Conservation (phyloP, 2,329 filamentous ascomycete genomes). For the Claviceps lovelessii region DNA sequence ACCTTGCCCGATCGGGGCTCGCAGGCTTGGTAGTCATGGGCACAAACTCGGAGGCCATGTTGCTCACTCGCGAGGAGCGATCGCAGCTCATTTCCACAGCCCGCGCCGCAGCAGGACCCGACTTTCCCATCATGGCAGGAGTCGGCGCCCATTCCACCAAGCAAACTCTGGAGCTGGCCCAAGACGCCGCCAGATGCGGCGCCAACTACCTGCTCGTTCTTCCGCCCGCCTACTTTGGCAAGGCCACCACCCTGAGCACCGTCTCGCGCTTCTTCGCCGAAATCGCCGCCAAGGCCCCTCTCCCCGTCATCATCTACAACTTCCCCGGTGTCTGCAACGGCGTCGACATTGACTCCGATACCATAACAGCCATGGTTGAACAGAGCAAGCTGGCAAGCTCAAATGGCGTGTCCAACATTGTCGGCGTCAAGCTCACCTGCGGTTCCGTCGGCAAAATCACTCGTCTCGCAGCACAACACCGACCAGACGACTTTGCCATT, state of each 20-base stretch:
- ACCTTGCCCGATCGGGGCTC: constrained; percentile 35
- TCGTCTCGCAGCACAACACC: constrained; percentile 37
- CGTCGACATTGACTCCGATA: constrained; percentile 53
- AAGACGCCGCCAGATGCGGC: constrained; percentile 31
- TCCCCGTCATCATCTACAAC: constrained; percentile 60
- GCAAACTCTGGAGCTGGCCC: constrained; percentile 45
- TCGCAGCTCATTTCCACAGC: constrained; percentile 41
- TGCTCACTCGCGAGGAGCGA: constrained; percentile 45
- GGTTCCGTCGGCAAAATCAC: constrained; percentile 62
- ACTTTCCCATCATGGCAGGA: constrained; percentile 73
- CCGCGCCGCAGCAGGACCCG: constrained; percentile 65
- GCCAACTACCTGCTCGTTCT: constrained; percentile 14
- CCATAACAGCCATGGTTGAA: constrained; percentile 28
- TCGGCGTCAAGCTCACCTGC: constrained; percentile 58
- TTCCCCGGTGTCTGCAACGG: constrained; percentile 55
- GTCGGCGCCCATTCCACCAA: constrained; percentile 49
- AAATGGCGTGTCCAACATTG: constrained; percentile 37
- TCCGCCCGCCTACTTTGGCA: constrained; percentile 19
- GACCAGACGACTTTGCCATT: constrained; percentile 44
- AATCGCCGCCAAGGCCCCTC: constrained; percentile 41
- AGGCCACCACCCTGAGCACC: constrained; percentile 25
- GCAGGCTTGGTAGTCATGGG: constrained; percentile 39
- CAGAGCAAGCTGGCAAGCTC: constrained; percentile 11
- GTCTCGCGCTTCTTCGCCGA: constrained; percentile 16
- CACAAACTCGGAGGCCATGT: constrained; percentile 42